These are phyloP conservation scores for Aspergillus hortae DNA, from an alignment of 2,329 filamentous ascomycete genomes.

Conservation along the genomic window DNA sequence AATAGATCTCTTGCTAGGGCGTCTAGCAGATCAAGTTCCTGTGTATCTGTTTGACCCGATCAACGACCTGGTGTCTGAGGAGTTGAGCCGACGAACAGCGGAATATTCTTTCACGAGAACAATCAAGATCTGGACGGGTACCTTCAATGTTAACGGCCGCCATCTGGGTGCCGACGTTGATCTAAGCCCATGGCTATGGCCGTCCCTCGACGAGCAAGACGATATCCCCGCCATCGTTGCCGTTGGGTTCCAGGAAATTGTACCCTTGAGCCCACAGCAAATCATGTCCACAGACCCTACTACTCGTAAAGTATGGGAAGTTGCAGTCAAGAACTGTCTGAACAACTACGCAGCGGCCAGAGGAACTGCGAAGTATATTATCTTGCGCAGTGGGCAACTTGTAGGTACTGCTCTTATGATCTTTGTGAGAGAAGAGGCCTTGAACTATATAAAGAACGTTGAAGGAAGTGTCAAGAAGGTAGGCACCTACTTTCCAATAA, in stretches of 20 bases:
- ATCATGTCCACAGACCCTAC: constrained; percentile 98
- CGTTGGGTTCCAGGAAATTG: constrained; percentile 95
- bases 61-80: constrained; percentile 79
- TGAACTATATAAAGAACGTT: constrained; percentile 88
- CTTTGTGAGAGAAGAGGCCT: constrained; percentile 75
- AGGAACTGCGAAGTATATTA: constrained; percentile 75
- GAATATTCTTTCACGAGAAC: constrained; percentile 73
- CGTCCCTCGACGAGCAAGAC: constrained; percentile 52
- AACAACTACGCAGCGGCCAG: constrained; percentile 66
- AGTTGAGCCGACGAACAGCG: constrained; percentile 61
- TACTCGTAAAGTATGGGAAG: constrained; percentile 81
- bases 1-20: constrained; percentile 87
- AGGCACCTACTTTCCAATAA: constrained; percentile 13
- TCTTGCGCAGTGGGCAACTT: constrained; percentile 86
- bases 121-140: constrained; percentile 81
- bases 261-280: constrained; percentile 94
- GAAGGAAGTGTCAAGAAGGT: constrained; percentile 92
- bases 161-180: constrained; percentile 75
- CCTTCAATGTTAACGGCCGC: constrained; percentile 91
- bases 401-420: constrained; percentile 91
- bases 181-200: constrained; percentile 78
- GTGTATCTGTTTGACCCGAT: constrained; percentile 91
- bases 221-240: constrained; percentile 79
- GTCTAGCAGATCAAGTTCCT: constrained; percentile 75
- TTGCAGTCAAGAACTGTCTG: constrained; percentile 70